phyloP scores from a whole-genome alignment of 2,329 filamentous ascomycete genomes.

The Dothideomycetes sp. region DNA sequence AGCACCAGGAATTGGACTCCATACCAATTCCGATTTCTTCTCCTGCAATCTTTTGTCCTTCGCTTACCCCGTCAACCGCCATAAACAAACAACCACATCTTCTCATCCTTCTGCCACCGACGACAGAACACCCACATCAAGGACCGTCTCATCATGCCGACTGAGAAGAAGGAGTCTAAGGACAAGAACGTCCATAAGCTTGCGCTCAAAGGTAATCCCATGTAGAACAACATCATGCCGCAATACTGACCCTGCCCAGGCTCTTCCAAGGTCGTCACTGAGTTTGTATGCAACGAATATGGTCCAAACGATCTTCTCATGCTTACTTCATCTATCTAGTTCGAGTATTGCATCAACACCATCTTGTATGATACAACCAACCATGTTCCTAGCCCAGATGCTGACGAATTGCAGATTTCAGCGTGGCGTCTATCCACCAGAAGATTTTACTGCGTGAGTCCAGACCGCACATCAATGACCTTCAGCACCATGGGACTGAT shows the following conservation, averaged over 20 bases:
- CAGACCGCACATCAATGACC: conserved; percentile 15
- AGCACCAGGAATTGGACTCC: too few species aligned
- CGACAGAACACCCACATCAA: not conserved
- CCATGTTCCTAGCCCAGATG: not conserved
- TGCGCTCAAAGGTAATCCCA: conserved; percentile 62
- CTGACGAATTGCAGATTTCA: conserved; percentile 57
- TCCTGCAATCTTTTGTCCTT: not conserved
- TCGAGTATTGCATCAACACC: conserved; percentile 97
- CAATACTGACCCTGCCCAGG: conserved; percentile 32
- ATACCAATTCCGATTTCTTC: too few species aligned
- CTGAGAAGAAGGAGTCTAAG: conserved; percentile 12
- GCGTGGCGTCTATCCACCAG: conserved; percentile 72
- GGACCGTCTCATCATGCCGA: conserved; percentile 2
- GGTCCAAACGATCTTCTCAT: too few species aligned
- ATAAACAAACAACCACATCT: conserved; percentile 9
- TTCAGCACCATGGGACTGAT: not conserved
- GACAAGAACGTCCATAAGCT: conserved; percentile 88
- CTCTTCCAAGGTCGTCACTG: conserved; percentile 78
- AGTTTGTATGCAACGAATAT: conserved; percentile 62
- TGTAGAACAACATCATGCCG: conserved; percentile 11
- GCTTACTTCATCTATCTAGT: conserved; percentile 42
- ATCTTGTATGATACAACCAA: conserved; percentile 60
- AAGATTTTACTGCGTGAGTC: conserved; percentile 84
- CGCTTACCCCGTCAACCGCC: not conserved
- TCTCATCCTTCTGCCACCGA: not conserved